phyloP scores from a whole-genome alignment of 306 rosid genomes.

The Citrullus mucosospermus region DNA sequence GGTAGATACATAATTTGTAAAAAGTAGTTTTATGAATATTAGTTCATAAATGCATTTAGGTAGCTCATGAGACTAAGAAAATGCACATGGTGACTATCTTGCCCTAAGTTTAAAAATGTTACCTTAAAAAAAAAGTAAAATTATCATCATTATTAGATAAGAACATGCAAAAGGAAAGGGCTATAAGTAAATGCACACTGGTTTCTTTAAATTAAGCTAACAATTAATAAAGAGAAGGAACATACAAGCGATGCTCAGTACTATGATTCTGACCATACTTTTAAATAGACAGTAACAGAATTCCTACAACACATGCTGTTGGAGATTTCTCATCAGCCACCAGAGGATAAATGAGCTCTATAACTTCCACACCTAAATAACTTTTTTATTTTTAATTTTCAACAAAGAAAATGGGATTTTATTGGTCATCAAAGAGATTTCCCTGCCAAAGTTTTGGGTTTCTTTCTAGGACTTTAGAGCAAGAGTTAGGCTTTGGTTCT shows the following conservation, averaged over 20 bases:
- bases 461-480: background rate
- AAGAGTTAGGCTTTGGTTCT: background rate
- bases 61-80: too few species aligned
- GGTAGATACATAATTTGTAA: too few species aligned
- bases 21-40: too few species aligned
- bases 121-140: too few species aligned
- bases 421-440: background rate
- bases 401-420: background rate
- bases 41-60: too few species aligned
- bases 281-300: background rate
- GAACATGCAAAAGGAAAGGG: too few species aligned
- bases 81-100: too few species aligned
- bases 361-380: background rate
- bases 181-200: background rate
- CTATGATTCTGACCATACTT: background rate
- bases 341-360: background rate
- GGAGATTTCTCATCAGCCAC: background rate
- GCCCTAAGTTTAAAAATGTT: too few species aligned
- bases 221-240: background rate
- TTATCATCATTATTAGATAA: too few species aligned
- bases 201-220: background rate
- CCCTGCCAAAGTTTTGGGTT: background rate
- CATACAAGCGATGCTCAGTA: background rate
- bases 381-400: background rate
- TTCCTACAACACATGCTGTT: background rate